Base-by-base conservation (phyloP, 1,139 yeast genomes). In the Candida sp. region DNA sequence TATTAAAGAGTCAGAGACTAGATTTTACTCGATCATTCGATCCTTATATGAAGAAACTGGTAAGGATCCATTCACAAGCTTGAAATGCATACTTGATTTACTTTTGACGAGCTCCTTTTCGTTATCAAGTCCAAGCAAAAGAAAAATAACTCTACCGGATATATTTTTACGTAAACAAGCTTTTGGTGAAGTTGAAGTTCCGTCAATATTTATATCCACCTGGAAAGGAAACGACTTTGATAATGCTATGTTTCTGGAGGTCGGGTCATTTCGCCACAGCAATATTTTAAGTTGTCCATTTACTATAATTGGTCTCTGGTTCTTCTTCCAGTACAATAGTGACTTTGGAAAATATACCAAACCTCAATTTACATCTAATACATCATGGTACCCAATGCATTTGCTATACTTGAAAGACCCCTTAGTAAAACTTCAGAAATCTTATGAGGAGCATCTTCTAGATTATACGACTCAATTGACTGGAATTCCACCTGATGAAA, bases 241-340 rank as follows among this genome's bases (percentile, higher is more conserved):
- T 11, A 22, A 19, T 23, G 27, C 38, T 23, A 21, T 27, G n/a
- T 35, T 21, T 22, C 15, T 22, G 27, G 38, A 35, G 19, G n/a
- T 8, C 21, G 38, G 38, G 2, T 21, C 29, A 9, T 22, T 22
- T 3, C 38, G 38, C 8, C 38, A 35, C 23, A 11, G 11, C 8
- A 35, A 22, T 22, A 12, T 35, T 11, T 12, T 35, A 5, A 35
- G 19, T 27, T 35, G 38, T 12, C 38, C 38, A 11, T 35, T 35
- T 35, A 12, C 38, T 9, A 35, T 35, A 7, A 9, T 35, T 7
- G 38, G 38, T 5, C 19, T 35, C 9, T 35, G 38, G 38, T 35
- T 35, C 22, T 35, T 9, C 11, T 22, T 21, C 22, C 19, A 35
- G 6, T 35, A 21, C 23, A 22, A 35, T 21, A 33, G 15, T 3